phyloP scores from a whole-genome alignment of 2,329 filamentous ascomycete species.

The Domatiomyces catenatus region DNA sequence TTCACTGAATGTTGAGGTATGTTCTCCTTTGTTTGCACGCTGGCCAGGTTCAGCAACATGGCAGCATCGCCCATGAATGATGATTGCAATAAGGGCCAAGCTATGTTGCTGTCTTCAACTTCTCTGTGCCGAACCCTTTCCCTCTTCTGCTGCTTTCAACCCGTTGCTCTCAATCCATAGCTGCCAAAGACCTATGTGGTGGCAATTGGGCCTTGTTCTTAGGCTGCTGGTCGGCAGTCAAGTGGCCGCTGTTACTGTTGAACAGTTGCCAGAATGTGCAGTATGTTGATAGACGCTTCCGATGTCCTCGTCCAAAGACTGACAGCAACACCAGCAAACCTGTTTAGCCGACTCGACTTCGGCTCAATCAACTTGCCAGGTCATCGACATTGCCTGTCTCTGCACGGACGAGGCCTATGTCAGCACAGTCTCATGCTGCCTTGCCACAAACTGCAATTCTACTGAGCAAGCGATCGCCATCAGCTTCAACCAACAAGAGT shows the following conservation, averaged over 20 bases:
- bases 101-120: too few relatives aligned
- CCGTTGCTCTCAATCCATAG: too few relatives aligned
- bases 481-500: slow-evolving; percentile 18
- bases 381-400: slow-evolving; percentile 17
- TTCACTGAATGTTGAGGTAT: slow-evolving; percentile 8
- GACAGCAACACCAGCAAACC: slow-evolving; percentile 11
- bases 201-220: neutral
- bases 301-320: neutral
- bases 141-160: too few relatives aligned
- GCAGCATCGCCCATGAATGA: too few relatives aligned
- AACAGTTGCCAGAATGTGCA: slow-evolving; percentile 13
- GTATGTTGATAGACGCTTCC: slow-evolving; percentile 2
- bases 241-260: slow-evolving; percentile 7
- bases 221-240: neutral
- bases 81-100: too few relatives aligned
- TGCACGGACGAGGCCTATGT: slow-evolving; percentile 15
- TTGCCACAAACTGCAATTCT: slow-evolving; percentile 12
- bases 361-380: slow-evolving; percentile 12
- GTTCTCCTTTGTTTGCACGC: slow-evolving; percentile 9
- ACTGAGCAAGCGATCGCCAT: slow-evolving; percentile 18
- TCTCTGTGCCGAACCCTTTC: too few relatives aligned
- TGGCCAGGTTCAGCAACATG: neutral
- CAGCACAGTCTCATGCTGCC: slow-evolving; percentile 16
- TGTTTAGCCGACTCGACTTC: slow-evolving; percentile 16
- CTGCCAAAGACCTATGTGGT: too few relatives aligned